Evolutionary conservation across 225 moss, liverwort and hornwort genomes (phyloP).

Genomic region (Pleurozium schreberi): DNA sequence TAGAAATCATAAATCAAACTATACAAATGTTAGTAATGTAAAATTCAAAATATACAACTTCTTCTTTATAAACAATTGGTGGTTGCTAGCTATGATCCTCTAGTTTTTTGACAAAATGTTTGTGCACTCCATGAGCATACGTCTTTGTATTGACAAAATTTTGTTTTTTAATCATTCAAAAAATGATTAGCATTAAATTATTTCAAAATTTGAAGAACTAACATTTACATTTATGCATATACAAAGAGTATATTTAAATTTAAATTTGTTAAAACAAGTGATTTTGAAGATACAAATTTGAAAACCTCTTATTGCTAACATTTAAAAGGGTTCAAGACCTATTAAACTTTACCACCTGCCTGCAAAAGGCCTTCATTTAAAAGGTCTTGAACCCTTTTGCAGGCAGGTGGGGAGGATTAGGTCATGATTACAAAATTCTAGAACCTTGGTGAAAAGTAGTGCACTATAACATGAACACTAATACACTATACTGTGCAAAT

Average conservation of each 20-base stretch:
- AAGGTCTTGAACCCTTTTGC: too few relatives aligned
- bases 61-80: rapidly evolving
- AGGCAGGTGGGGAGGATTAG: too few relatives aligned
- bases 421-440: too few relatives aligned
- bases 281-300: not conserved
- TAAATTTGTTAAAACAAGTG: not conserved
- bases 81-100: rapidly evolving
- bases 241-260: not conserved
- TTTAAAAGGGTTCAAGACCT: too few relatives aligned
- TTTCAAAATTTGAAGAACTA: not conserved
- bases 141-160: rapidly evolving
- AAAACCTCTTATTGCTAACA: too few relatives aligned
- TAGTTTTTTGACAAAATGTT: not conserved
- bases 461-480: rapidly evolving
- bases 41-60: not conserved
- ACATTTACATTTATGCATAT: too few relatives aligned
- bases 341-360: too few relatives aligned
- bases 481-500: not conserved
- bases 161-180: not conserved
- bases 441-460: not conserved
- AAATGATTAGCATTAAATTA: rapidly evolving
- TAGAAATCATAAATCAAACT: not conserved
- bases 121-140: not conserved
- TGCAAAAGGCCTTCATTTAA: too few relatives aligned
- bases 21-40: not conserved